Conservation (phyloP, 108 stramenopile species). For the Fistulifera solaris region DNA sequence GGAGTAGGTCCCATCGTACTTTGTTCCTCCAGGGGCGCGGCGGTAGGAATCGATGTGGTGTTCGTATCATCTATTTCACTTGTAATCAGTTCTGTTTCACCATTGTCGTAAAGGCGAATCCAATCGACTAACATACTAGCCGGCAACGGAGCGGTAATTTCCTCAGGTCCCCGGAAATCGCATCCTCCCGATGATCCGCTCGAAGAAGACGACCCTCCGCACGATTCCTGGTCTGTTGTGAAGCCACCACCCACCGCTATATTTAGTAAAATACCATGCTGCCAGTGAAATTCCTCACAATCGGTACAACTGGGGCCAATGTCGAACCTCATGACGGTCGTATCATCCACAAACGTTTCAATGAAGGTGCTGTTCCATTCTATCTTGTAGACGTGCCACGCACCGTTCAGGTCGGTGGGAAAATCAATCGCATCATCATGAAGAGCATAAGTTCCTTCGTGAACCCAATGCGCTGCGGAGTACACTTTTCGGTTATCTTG, state of each 20-base stretch:
- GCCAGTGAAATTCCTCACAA: slow-evolving; percentile 11
- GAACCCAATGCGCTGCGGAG: slow-evolving; percentile 15
- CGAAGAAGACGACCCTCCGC: slow-evolving; percentile 6
- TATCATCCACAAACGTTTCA: slow-evolving; percentile 11
- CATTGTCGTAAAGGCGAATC: slow-evolving; percentile 12
- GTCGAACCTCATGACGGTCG: slow-evolving; percentile 10
- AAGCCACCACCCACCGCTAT: slow-evolving; percentile 15
- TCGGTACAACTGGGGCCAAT: slow-evolving; percentile 7
- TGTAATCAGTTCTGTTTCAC: slow-evolving; percentile 1
- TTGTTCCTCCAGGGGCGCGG: background rate
- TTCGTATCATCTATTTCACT: background rate
- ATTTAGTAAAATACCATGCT: slow-evolving; percentile 11
- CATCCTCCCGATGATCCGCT: slow-evolving; percentile 6
- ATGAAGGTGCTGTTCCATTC: slow-evolving; percentile 13
- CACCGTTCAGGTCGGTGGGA: slow-evolving; percentile 5
- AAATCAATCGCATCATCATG: slow-evolving; percentile 4
- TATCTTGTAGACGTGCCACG: slow-evolving; percentile 8
- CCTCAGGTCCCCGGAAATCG: slow-evolving; percentile 5
- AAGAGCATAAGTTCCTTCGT: slow-evolving; percentile 9
- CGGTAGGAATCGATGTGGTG: background rate
- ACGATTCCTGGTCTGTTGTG: slow-evolving; percentile 4
- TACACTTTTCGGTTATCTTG: slow-evolving; percentile 6
- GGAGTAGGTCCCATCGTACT: background rate
- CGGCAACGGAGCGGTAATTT: slow-evolving; percentile 14
- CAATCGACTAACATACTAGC: slow-evolving; percentile 15